Evolutionary conservation across 2,329 filamentous ascomycete species (phyloP), one percentile per base, ranked within the genome.

Genomic region (Hymenoscyphus repandus): DNA sequence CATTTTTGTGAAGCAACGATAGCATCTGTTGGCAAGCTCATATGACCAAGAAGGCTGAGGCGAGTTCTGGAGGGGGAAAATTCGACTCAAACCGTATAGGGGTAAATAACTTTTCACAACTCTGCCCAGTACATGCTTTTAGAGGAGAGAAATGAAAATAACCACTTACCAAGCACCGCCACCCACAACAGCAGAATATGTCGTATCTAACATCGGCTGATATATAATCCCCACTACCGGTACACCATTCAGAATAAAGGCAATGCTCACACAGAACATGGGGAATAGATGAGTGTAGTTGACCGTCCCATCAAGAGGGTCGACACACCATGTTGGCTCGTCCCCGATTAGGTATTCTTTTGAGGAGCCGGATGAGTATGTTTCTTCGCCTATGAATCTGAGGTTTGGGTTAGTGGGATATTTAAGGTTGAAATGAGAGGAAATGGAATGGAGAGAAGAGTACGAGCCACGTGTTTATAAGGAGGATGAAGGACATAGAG

Each of bases 211-310:
- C 57, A 90, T 82, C 0, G 86, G 87, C 0, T 86, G 85, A 60
- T 86, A 80, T 62, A 90, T 83, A 41, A 89, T 78, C 17, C 87
- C 87, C 45, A 90, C 78, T 2, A 83, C 67, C 2, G 87, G 83
- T 27, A 72, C 67, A 6, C 77, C 74, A 15, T 76, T 68, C 49
- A 87, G 63, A 20, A 85, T 72, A 62, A 90, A 83, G 44, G 76
- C 86, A 61, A 90, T 89, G 33, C 83, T 88, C 39, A 90, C 83
- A 67, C 87, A 90, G 70, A 88, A 90, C 82, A 89, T 88, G 52
- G 85, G 85, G 63, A 88, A 89, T 5, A 88, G 75, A 66, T 90
- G 87, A 30, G 86, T 88, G 70, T 86, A 90, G 72, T 90, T 90
- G 53, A 90, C 85, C 2, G 87, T 90, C 39, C 77, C 86, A 62